Conservation (phyloP, 2,329 filamentous ascomycete species). For the Botrytis fabae region DNA sequence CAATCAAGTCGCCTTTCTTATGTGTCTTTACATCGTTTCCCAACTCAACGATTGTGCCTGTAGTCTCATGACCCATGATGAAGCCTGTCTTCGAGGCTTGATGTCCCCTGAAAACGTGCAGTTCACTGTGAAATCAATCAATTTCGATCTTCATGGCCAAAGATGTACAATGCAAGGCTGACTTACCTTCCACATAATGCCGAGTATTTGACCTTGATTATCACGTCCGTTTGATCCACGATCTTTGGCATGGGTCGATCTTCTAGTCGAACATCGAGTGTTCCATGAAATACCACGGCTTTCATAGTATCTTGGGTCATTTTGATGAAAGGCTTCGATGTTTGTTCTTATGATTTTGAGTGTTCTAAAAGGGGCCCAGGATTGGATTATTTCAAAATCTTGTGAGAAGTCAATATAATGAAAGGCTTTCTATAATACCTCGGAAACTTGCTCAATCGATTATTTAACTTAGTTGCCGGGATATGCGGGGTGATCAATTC, state of each 20-base stretch:
- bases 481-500: background rate
- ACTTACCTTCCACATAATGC: conserved; percentile 85
- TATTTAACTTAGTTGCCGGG: background rate
- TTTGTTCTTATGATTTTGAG: too few species aligned
- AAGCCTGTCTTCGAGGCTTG: conserved; percentile 64
- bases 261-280: conserved; percentile 53
- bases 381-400: background rate
- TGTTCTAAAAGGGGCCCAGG: background rate
- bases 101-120: conserved; percentile 82
- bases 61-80: conserved; percentile 81
- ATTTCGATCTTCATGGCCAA: background rate
- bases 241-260: conserved; percentile 77
- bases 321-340: background rate
- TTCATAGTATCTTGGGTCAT: conserved; percentile 64
- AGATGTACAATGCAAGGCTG: background rate
- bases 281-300: conserved; percentile 81
- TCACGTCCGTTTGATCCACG: conserved; percentile 69
- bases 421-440: background rate
- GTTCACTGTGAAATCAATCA: conserved; percentile 57
- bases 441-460: background rate
- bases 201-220: conserved; percentile 80
- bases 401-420: background rate
- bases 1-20: conserved; percentile 72
- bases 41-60: conserved; percentile 68
- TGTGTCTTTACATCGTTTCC: conserved; percentile 69